Evolutionary conservation across 75 land plant genomes (phyloP), one percentile per base, ranked within the genome.

Genomic region (Sequoia sempervirens): DNA sequence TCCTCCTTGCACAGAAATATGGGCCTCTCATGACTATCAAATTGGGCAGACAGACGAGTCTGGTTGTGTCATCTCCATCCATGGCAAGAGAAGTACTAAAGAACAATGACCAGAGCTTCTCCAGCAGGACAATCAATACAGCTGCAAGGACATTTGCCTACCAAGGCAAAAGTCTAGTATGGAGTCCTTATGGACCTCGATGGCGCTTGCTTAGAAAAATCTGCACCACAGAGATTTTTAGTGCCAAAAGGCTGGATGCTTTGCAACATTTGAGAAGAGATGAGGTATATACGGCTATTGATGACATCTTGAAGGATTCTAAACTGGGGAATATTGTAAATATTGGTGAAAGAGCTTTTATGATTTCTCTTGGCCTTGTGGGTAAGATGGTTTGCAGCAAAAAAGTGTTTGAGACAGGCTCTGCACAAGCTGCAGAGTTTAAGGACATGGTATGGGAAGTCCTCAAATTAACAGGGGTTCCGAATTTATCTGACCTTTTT

Each of bases 51-150:
- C n/a, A 34, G 18, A 40, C 66, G 17, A 79, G 38, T 6, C 2
- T 75, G 3, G 81, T 75, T 14, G 82, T 50, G 26, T 84, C 56
- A n/a, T 74, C 84, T 5, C 80, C 82, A 37, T 23, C 38, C 37
- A 74, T 76, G 84, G 56, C 82, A 13, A 38, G 23, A 23, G 82
- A 84, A 26, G 26, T 84, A 17, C n/a, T 84, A 12, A 50, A 84
- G 17, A 30, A 23, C 38, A 34, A 75, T 17, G 81, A 74, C 20
- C 61, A 74, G n/a, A 50, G 34, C 38, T 84, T 76, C 82, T 41
- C 54, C 15, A 50, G 54, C 84, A 28, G 84, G 20, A 75, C 36
- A 4, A 11, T 69, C 80, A 28, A 38, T 45, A 40, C 10, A 37
- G 83, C 79, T 14, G 50, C 45, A 40, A 40, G 23, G 46, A 40